phyloP scores from a whole-genome alignment of 2,329 filamentous ascomycete genomes.

The Aspergillus pseudotamarii region DNA sequence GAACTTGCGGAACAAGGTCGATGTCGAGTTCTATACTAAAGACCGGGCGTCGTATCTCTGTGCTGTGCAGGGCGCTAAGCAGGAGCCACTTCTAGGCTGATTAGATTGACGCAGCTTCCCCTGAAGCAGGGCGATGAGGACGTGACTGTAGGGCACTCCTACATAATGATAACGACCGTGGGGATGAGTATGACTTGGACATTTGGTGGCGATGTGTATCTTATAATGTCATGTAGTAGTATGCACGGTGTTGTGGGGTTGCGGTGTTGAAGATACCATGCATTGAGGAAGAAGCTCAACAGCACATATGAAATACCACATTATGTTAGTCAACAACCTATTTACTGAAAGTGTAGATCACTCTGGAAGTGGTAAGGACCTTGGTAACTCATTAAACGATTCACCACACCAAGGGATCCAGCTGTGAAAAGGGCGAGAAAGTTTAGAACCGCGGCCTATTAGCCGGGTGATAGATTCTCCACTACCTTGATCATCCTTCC shows the following conservation, averaged over 20 bases:
- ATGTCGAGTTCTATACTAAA: constrained; percentile 57
- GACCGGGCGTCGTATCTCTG: constrained; percentile 52
- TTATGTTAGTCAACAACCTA: neutral
- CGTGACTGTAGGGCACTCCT: neutral
- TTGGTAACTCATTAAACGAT: accelerated
- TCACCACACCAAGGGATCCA: neutral
- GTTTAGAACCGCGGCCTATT: neutral
- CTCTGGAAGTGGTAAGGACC: neutral
- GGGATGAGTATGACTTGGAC: neutral
- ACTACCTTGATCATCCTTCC: neutral
- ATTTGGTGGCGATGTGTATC: neutral
- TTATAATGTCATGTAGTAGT: neutral
- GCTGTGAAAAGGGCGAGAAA: neutral
- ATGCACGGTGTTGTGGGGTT: neutral
- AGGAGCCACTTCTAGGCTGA: constrained; percentile 41
- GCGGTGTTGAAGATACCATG: neutral
- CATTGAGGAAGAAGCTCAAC: neutral
- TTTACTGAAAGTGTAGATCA: neutral
- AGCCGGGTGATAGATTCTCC: neutral
- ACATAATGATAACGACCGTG: neutral
- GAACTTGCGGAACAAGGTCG: constrained; percentile 47
- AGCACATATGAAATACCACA: neutral
- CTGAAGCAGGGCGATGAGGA: neutral
- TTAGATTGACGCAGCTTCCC: neutral
- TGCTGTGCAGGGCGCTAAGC: constrained; percentile 50